These are phyloP conservation scores for Pseudomonodictys pantanalensis DNA, from an alignment of 495 filamentous ascomycete species.

Conservation along the genomic window DNA sequence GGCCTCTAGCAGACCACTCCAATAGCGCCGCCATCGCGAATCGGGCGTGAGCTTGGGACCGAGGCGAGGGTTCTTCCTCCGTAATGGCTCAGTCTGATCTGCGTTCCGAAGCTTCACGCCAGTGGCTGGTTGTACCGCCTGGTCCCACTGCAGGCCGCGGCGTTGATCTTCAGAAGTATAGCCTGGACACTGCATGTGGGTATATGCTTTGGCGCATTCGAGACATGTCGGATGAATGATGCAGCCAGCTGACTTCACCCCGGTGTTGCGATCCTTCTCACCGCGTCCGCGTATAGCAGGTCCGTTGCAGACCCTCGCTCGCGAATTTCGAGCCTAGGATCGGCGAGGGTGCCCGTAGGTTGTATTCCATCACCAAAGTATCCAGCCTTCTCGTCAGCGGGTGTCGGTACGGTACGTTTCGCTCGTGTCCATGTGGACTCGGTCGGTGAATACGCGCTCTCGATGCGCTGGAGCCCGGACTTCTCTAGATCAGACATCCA, in stretches of 20 bases:
- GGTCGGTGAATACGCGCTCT: constrained; percentile 17
- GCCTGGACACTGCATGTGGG: no score
- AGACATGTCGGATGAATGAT: neutral
- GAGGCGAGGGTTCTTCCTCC: no score
- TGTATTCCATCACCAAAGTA: constrained; percentile 18
- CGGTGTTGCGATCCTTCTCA: constrained; percentile 14
- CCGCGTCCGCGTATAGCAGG: constrained; percentile 26
- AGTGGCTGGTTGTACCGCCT: no score
- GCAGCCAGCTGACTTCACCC: neutral
- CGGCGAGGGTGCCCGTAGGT: neutral
- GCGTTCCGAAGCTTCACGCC: no score
- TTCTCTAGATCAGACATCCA: constrained; percentile 27
- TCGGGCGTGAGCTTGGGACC: no score
- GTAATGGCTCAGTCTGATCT: no score
- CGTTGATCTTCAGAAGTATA: no score
- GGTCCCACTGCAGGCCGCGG: no score
- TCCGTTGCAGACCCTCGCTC: constrained; percentile 23
- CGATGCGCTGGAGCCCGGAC: constrained; percentile 17
- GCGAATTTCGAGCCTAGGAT: constrained; percentile 6
- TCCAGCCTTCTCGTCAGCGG: constrained; percentile 6
- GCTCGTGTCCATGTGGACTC: constrained; percentile 8
- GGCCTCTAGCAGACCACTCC: no score
- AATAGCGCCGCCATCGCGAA: no score
- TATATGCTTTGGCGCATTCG: neutral
- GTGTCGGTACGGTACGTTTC: neutral